phyloP scores from a whole-genome alignment of 2,329 filamentous ascomycete species.

The Trichoderma asperellum region DNA sequence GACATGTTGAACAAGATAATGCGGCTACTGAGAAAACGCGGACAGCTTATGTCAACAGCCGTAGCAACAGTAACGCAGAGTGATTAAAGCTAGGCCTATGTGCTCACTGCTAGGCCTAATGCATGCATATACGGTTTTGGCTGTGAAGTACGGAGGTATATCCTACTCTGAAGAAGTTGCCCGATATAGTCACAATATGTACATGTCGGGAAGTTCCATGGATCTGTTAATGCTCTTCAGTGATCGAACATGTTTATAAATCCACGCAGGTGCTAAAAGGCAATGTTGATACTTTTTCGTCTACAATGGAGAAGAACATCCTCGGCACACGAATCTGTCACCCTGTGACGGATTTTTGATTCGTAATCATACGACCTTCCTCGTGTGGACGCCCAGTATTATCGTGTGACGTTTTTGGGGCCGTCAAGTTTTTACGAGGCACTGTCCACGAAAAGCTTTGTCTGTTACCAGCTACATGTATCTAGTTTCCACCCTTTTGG shows the following conservation, averaged over 20 bases:
- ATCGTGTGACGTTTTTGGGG: neutral
- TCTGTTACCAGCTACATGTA: neutral
- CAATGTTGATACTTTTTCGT: neutral
- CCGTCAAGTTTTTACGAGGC: neutral
- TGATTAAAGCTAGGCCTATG: neutral
- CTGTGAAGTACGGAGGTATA: neutral
- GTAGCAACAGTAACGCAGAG: neutral
- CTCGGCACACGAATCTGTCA: neutral
- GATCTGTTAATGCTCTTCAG: neutral
- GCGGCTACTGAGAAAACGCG: neutral
- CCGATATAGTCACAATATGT: neutral
- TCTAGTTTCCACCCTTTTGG: neutral
- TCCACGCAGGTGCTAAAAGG: neutral
- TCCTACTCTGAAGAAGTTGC: neutral
- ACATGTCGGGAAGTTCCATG: neutral
- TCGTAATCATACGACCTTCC: neutral
- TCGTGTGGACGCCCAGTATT: neutral
- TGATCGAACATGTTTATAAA: neutral
- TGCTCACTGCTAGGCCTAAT: neutral
- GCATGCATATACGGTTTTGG: neutral
- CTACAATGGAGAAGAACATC: neutral
- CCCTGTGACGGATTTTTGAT: neutral
- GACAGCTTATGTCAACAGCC: neutral
- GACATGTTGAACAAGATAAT: neutral
- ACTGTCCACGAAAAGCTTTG: neutral